phyloP scores from a whole-genome alignment of 352 stramenopile species.

The Globisporangium sylvaticum region DNA sequence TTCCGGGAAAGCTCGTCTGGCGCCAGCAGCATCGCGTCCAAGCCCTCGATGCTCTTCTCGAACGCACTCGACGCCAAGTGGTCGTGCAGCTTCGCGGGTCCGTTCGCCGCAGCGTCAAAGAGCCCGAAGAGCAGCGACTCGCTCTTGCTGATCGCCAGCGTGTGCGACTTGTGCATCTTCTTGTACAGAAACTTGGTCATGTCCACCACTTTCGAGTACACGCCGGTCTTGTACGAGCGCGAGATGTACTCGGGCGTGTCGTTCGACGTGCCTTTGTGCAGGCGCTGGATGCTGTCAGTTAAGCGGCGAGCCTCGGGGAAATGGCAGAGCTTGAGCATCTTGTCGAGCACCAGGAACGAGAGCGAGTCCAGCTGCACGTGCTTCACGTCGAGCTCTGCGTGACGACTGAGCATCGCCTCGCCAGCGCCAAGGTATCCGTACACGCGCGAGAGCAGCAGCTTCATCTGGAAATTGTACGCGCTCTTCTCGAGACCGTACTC shows the following conservation, averaged over 20 bases:
- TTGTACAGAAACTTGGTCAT: conserved; percentile 77
- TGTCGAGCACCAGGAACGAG: conserved; percentile 81
- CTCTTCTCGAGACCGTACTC: conserved; percentile 78
- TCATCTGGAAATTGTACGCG: conserved; percentile 90
- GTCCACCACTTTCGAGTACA: conserved; percentile 82
- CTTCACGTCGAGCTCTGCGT: conserved; percentile 81
- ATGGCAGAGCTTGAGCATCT: conserved; percentile 61
- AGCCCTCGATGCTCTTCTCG: conserved; percentile 23
- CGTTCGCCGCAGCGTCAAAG: conserved; percentile 38
- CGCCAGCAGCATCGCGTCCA: conserved; percentile 40
- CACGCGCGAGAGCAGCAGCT: conserved; percentile 75
- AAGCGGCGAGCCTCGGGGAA: conserved; percentile 51
- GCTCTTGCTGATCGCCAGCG: conserved; percentile 56
- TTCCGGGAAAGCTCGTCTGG: conserved; percentile 51
- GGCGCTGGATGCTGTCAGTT: conserved; percentile 37
- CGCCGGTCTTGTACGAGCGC: conserved; percentile 72
- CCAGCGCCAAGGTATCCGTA: conserved; percentile 73
- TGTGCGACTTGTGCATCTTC: conserved; percentile 74
- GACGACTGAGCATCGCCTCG: conserved; percentile 55
- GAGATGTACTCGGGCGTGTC: conserved; percentile 83
- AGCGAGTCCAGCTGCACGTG: conserved; percentile 85
- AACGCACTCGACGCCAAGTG: conserved; percentile 41
- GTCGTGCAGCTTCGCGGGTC: conserved; percentile 44
- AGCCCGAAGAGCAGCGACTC: conserved; percentile 60
- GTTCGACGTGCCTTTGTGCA: conserved; percentile 51